A percentile compares a stretch with the other conserved stretches of the same genome.
phyloP scores from a whole-genome alignment of 2,329 filamentous ascomycete genomes.

The Fusarium bulbicola region DNA sequence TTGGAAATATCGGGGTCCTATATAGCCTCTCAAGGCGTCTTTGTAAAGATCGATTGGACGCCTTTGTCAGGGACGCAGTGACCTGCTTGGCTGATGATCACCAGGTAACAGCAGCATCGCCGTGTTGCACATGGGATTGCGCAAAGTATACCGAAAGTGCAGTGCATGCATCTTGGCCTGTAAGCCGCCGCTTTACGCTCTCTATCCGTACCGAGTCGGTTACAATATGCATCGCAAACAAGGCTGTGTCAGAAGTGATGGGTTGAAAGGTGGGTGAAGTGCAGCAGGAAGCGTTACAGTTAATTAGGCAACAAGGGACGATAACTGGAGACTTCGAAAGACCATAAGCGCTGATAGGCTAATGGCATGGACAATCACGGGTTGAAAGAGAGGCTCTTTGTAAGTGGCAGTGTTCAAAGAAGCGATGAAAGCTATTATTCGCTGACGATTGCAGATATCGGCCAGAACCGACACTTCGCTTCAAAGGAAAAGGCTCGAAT shows the following conservation, averaged over 20 bases:
- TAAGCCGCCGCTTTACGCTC: constrained; percentile 18
- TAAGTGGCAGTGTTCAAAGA: constrained; percentile 3
- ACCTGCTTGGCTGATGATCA: constrained; percentile 1
- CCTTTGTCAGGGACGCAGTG: constrained; percentile 13
- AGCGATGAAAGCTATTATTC: background rate
- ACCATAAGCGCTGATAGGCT: background rate
- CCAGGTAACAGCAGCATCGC: constrained; percentile 17
- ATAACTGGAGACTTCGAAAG: background rate
- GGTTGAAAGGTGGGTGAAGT: constrained; percentile 20
- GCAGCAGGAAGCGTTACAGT: constrained; percentile 6
- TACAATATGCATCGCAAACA: constrained; percentile 12
- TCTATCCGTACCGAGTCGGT: background rate
- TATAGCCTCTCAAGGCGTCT: constrained; percentile 9
- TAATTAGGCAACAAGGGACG: constrained; percentile 22
- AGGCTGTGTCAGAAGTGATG: constrained; percentile 15
- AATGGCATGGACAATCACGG: background rate
- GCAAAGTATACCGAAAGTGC: constrained; percentile 1
- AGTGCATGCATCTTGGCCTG: constrained; percentile 13
- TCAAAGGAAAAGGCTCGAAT: constrained; percentile 4
- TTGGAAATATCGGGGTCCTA: background rate
- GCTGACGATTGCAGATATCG: background rate
- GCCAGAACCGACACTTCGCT: background rate
- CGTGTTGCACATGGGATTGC: constrained; percentile 24
- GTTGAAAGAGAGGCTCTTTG: constrained; percentile 2
- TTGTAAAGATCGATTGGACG: constrained; percentile 9